A percentile compares a stretch with the other conserved stretches of the same genome.
Evolutionary conservation across 2,329 filamentous ascomycete genomes (phyloP).

Genomic region (Cercospora janseana): DNA sequence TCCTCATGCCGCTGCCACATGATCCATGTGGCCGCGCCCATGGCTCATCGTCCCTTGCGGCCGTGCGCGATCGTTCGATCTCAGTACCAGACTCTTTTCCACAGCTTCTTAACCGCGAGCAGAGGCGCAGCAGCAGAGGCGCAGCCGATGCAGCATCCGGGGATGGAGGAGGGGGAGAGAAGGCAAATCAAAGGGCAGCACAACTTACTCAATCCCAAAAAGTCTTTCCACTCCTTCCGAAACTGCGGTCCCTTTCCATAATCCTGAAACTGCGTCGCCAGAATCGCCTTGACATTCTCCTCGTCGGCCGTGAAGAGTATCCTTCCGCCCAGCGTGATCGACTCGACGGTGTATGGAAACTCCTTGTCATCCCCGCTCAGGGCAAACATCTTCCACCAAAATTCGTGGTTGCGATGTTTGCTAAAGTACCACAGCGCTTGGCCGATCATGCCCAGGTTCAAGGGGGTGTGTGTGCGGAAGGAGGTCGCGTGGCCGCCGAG

Average conservation of each 20-base stretch:
- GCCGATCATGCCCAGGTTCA: slow-evolving; percentile 63
- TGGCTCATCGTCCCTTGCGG: no score
- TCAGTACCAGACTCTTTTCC: no score
- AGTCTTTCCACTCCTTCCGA: slow-evolving; percentile 71
- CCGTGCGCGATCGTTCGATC: no score
- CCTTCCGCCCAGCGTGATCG: slow-evolving; percentile 55
- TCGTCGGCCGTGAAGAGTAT: slow-evolving; percentile 75
- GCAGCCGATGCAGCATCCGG: no score
- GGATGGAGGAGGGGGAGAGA: not conserved
- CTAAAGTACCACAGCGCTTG: slow-evolving; percentile 50
- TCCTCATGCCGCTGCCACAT: no score
- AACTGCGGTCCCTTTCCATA: slow-evolving; percentile 80
- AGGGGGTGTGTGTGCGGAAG: slow-evolving; percentile 41
- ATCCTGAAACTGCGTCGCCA: slow-evolving; percentile 82
- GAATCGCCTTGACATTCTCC: slow-evolving; percentile 85
- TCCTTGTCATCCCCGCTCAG: slow-evolving; percentile 32
- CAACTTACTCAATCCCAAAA: slow-evolving; percentile 72
- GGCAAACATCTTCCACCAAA: slow-evolving; percentile 58
- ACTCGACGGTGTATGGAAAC: slow-evolving; percentile 60
- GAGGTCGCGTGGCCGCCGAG: slow-evolving; percentile 48
- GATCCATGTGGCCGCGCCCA: no score
- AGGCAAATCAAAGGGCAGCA: slow-evolving; percentile 37
- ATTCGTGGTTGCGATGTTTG: slow-evolving; percentile 57
- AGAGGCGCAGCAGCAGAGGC: no score
- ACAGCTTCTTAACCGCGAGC: no score